Conservation (phyloP, 306 rosid genomes). For the Boehmeria nivea region DNA sequence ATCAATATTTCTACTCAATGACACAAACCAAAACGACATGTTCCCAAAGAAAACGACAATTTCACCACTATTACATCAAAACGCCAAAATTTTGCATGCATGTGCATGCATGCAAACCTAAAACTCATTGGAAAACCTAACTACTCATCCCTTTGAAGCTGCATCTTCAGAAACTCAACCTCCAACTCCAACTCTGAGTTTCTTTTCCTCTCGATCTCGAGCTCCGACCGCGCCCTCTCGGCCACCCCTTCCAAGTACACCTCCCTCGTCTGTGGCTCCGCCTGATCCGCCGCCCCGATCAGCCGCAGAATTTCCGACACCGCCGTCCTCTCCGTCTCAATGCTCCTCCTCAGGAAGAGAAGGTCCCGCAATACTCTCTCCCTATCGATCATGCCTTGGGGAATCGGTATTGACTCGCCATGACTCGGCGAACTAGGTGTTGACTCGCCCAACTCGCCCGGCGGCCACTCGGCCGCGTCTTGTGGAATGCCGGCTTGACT, state of each 20-base stretch:
- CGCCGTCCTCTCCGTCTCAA: conserved; percentile 25
- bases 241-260: conserved; percentile 22
- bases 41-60: no score
- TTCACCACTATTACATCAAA: no score
- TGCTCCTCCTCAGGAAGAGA: conserved; percentile 18
- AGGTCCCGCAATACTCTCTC: conserved; percentile 15
- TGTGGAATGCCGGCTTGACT: no score
- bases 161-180: conserved; percentile 29
- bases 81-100: no score
- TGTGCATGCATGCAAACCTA: no score
- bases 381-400: conserved; percentile 11
- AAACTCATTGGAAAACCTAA: background rate
- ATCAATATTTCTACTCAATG: no score
- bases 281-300: conserved; percentile 17
- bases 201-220: conserved; percentile 33
- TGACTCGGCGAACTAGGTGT: no score
- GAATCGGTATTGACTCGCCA: no score
- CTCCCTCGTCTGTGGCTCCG: conserved; percentile 17
- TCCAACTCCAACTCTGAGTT: conserved; percentile 30
- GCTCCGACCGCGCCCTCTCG: conserved; percentile 26
- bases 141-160: conserved; percentile 1
- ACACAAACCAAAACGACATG: no score
- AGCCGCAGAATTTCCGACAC: conserved; percentile 16
- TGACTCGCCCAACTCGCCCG: no score
- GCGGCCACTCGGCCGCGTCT: no score